phyloP scores from a whole-genome alignment of 2,329 filamentous ascomycete genomes.

The Aspergillus texensis region DNA sequence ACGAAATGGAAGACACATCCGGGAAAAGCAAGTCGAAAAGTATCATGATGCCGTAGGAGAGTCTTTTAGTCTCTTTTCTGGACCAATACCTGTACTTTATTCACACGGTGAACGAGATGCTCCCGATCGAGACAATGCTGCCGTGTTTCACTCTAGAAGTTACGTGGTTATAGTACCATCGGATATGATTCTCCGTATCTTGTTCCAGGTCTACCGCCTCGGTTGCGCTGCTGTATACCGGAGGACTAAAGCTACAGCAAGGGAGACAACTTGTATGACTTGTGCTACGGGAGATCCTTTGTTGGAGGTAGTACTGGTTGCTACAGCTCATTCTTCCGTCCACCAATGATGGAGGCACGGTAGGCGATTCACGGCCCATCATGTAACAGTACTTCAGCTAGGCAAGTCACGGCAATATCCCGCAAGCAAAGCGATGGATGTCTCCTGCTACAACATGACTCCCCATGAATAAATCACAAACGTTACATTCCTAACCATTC shows the following conservation, averaged over 20 bases:
- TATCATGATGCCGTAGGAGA: too few species aligned
- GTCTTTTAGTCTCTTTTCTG: too few species aligned
- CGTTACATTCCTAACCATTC: slow-evolving; percentile 4
- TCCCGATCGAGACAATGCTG: too few species aligned
- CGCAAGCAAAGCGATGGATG: neutral
- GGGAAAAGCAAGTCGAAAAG: too few species aligned
- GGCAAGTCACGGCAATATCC: neutral
- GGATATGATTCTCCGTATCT: too few species aligned
- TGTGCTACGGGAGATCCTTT: neutral
- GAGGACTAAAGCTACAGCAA: neutral
- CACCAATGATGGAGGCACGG: neutral
- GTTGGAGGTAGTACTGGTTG: neutral
- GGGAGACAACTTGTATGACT: neutral
- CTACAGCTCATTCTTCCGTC: neutral
- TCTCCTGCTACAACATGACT: neutral
- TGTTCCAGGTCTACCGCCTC: too few species aligned
- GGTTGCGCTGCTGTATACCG: too few species aligned
- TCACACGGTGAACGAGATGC: too few species aligned
- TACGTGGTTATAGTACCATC: too few species aligned
- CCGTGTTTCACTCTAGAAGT: too few species aligned
- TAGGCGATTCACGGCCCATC: neutral
- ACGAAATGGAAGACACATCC: too few species aligned
- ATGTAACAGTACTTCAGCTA: neutral
- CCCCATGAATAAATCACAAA: neutral
- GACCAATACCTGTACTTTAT: too few species aligned